Evolutionary conservation across 306 rosid genomes (phyloP).

Genomic region (Mimosa bimucronata): DNA sequence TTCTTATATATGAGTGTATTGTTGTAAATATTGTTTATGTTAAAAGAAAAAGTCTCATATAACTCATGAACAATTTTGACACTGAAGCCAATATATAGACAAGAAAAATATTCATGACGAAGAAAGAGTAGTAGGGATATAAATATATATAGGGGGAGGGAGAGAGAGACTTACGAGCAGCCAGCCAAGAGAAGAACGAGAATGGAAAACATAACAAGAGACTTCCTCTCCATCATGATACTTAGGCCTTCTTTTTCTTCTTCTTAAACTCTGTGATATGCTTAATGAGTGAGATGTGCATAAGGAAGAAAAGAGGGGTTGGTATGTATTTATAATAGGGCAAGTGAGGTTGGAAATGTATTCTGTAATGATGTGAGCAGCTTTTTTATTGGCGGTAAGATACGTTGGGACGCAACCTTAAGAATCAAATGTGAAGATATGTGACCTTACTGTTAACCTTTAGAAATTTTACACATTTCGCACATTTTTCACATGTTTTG

Average conservation of each 20-base stretch:
- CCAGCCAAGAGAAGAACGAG: slow-evolving; percentile 34
- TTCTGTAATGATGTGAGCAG: background rate
- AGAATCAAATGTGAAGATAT: too few species aligned
- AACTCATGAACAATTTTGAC: too few species aligned
- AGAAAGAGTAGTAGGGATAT: background rate
- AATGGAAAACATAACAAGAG: background rate
- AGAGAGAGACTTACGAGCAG: slow-evolving; percentile 22
- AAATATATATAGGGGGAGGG: too few species aligned
- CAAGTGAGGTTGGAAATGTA: background rate
- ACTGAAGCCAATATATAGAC: background rate
- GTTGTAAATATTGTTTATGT: too few species aligned
- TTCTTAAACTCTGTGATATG: background rate
- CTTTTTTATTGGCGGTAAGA: background rate
- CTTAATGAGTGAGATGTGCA: background rate
- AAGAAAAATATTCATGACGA: background rate
- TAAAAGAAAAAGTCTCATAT: too few species aligned
- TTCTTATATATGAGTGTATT: too few species aligned
- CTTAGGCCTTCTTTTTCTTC: background rate
- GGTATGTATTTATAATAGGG: background rate
- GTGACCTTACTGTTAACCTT: too few species aligned
- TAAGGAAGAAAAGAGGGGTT: background rate
- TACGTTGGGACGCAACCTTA: too few species aligned
- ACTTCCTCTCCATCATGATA: slow-evolving; percentile 31
- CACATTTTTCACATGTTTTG: too few species aligned
- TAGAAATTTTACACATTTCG: too few species aligned